Conservation (phyloP, 129 eudicot species). For the Dittrichia graveolens region DNA sequence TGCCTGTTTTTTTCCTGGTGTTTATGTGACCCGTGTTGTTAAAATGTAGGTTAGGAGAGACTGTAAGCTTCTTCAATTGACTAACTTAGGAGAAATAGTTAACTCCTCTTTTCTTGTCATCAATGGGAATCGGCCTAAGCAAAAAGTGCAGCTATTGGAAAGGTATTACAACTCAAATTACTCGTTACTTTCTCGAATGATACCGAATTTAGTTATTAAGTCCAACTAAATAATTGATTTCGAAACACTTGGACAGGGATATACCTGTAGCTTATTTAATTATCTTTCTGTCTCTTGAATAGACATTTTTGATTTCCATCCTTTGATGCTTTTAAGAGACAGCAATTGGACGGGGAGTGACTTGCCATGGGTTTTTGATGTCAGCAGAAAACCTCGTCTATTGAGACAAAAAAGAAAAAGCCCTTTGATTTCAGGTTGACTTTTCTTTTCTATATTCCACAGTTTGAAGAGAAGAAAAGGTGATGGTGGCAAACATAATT, state of each 20-base stretch:
- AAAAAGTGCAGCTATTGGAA: conserved; percentile 74
- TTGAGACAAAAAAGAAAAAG: no score
- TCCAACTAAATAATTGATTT: not conserved
- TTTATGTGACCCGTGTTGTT: conserved; percentile 17
- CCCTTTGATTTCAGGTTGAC: conserved; percentile 1
- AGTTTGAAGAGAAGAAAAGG: conserved; percentile 75
- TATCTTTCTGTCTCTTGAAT: no score
- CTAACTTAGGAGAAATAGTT: conserved; percentile 61
- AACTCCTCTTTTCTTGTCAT: conserved; percentile 58
- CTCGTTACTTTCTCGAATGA: not conserved
- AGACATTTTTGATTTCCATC: no score
- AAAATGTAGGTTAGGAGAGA: conserved; percentile 76
- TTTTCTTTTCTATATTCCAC: not conserved
- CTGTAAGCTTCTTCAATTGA: conserved; percentile 70
- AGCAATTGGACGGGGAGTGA: no score
- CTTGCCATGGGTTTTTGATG: no score
- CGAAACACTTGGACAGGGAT: not conserved
- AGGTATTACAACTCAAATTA: conserved; percentile 44
- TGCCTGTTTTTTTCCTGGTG: not conserved
- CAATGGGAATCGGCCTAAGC: conserved; percentile 62
- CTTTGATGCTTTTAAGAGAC: no score
- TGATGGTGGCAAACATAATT: conserved; percentile 52
- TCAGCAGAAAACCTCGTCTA: no score
- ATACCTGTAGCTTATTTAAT: no score
- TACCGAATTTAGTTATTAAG: not conserved